Base-by-base conservation (phyloP, 2,329 filamentous ascomycete species). In the Aspergillus uvarum region DNA sequence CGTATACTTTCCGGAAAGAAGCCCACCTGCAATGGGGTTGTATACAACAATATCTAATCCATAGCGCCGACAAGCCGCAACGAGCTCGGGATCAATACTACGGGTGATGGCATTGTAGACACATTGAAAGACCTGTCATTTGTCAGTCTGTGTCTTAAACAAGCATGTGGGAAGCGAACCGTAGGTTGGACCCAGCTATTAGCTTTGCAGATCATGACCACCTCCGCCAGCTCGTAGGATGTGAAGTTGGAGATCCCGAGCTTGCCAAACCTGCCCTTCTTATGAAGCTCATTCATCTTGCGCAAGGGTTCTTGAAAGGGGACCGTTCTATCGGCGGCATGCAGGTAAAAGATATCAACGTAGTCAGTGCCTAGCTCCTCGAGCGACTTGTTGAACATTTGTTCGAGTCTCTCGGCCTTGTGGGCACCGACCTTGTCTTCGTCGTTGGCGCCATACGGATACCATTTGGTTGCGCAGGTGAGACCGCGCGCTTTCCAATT, bases 291-390 rank as follows among this genome's bases (percentile, higher is more conserved):
- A 47, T 59, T 35, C 24, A 59, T 53, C 14, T 49, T 48, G 35
- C 29, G 44, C 16, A 59, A 31, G 14, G 58, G 54, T 21, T 52
- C 52, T 29, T 32, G 52, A 56, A 59, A 59, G 12, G 58, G 52
- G 19, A 56, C 48, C 4, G 58, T 38, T 19, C 58, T 52, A 26
- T 56, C 58, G 14, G 58, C 52, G 2, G 58, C 58, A 38, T 59
- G 58, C 14, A 59, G 58, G 19, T 59, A 59, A n/a, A 59, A 59
- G 4, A 51, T 56, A 51, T 59, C 58, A 22, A 59, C 58, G n/a
- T 26, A 44, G 14, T 59, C 48, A 8, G 58, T 59, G 11, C 47
- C 58, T 29, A 59, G 19, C 48, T 55, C 58, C 21, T 24, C 24
- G 24, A 59, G 21, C 12, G 58, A 59, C 47, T 51, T 48, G 19